phyloP scores from a whole-genome alignment of 345 rosid species.

The Populus alba region DNA sequence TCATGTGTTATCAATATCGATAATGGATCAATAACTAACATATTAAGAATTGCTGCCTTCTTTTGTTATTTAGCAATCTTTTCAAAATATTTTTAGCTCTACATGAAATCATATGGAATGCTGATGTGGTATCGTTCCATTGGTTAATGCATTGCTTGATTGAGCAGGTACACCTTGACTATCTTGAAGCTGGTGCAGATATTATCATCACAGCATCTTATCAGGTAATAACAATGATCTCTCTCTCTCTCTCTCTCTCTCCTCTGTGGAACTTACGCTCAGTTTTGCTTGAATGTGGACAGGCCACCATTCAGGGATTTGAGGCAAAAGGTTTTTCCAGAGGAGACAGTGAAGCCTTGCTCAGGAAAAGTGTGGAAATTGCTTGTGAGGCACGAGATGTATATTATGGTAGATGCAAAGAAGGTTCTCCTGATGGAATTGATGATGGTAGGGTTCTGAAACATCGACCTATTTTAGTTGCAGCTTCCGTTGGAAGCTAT shows the following conservation, averaged over 20 bases:
- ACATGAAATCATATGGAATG: constrained; percentile 1
- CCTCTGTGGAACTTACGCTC: constrained; percentile 6
- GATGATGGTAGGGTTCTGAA: constrained; percentile 40
- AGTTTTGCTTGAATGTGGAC: constrained; percentile 14
- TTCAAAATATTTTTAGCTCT: not conserved
- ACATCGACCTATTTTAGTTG: constrained; percentile 57
- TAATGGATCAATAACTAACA: not conserved
- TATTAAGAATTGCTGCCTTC: not conserved
- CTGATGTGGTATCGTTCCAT: not conserved
- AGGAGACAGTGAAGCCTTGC: constrained; percentile 56
- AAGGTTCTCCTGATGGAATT: constrained; percentile 21
- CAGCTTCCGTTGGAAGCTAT: constrained; percentile 84
- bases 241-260: not conserved
- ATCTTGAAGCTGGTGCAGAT: constrained; percentile 90
- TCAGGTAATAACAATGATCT: constrained; percentile 43
- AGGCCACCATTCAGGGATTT: constrained; percentile 85
- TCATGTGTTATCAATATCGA: not conserved
- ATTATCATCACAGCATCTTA: constrained; percentile 65
- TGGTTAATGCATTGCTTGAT: constrained; percentile 17
- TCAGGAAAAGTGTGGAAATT: constrained; percentile 62
- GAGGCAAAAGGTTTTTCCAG: constrained; percentile 63
- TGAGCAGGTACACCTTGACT: constrained; percentile 71
- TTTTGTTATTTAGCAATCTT: not conserved
- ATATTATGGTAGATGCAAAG: constrained; percentile 45
- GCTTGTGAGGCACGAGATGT: constrained; percentile 62